These are phyloP conservation scores for Lentinula sp. DNA, from an alignment of 768 basidiomycete genomes.

Conservation along the genomic window DNA sequence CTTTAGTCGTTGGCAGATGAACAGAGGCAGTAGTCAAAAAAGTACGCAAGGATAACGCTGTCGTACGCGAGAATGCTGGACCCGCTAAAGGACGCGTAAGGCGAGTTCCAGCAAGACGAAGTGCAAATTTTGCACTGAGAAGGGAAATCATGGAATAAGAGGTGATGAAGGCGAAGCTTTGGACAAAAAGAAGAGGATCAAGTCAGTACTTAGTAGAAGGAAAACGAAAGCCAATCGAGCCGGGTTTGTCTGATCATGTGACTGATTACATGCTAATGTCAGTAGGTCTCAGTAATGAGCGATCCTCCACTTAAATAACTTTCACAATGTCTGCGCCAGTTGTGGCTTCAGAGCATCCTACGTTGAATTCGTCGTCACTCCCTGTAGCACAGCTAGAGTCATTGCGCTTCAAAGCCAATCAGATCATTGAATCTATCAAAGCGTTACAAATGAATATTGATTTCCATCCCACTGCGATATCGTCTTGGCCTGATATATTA, in stretches of 20 bases:
- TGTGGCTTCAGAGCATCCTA: background rate
- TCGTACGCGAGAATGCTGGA: background rate
- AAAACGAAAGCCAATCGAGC: background rate
- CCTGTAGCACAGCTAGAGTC: slow-evolving; percentile 64
- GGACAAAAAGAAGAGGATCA: background rate
- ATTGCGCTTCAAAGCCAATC: slow-evolving; percentile 67
- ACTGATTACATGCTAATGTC: background rate
- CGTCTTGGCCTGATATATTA: slow-evolving; percentile 81
- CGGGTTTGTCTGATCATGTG: background rate
- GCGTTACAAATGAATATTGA: slow-evolving; percentile 61
- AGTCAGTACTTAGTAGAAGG: background rate
- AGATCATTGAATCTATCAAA: slow-evolving; percentile 75
- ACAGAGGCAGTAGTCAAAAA: slow-evolving; percentile 6
- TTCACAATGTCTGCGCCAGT: slow-evolving; percentile 5
- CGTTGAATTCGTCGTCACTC: background rate
- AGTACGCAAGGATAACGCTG: slow-evolving; percentile 7
- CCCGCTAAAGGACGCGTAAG: background rate
- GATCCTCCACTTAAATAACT: background rate
- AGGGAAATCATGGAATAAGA: slow-evolving; percentile 6
- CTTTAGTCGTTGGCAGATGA: slow-evolving; percentile 1
- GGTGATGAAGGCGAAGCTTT: background rate
- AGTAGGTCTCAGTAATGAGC: background rate
- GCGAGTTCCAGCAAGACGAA: background rate
- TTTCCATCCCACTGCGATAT: slow-evolving; percentile 54
- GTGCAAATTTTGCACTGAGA: background rate